These are phyloP conservation scores for Nematodospora valgi DNA, from an alignment of 805 yeast species.

Conservation along the genomic window DNA sequence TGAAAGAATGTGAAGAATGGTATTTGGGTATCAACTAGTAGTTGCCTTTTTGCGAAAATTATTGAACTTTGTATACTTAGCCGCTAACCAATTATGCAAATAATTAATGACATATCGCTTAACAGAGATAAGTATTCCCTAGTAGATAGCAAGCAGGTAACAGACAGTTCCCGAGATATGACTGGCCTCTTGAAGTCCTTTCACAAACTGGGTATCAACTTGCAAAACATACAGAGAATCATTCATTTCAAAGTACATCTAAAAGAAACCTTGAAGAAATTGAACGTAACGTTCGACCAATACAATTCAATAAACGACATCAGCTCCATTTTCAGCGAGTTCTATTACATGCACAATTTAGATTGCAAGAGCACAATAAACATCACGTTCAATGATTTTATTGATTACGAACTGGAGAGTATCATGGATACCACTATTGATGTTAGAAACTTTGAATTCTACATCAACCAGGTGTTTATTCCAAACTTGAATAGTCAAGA, in stretches of 20 bases:
- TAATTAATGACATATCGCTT: slow-evolving; percentile 5
- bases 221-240: too few relatives aligned
- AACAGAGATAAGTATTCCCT: too few relatives aligned
- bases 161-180: too few relatives aligned
- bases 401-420: slow-evolving; percentile 12
- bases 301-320: slow-evolving; percentile 6
- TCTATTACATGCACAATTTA: slow-evolving; percentile 8
- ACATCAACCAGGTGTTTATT: slow-evolving; percentile 2
- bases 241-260: slow-evolving; percentile 5
- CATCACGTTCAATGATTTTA: slow-evolving; percentile 14
- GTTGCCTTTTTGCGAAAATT: too few relatives aligned
- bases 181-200: too few relatives aligned
- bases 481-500: background rate
- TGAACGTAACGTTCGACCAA: slow-evolving; percentile 9
- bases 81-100: background rate
- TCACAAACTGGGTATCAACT: slow-evolving; percentile 1
- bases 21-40: too few relatives aligned
- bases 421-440: background rate
- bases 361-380: background rate
- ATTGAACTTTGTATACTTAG: too few relatives aligned
- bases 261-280: slow-evolving; percentile 1
- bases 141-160: too few relatives aligned
- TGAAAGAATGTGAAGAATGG: too few relatives aligned
- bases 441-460: slow-evolving; percentile 4
- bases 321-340: background rate